Evolutionary conservation across 352 stramenopile genomes (phyloP).

Genomic region (Pythium apleroticum): DNA sequence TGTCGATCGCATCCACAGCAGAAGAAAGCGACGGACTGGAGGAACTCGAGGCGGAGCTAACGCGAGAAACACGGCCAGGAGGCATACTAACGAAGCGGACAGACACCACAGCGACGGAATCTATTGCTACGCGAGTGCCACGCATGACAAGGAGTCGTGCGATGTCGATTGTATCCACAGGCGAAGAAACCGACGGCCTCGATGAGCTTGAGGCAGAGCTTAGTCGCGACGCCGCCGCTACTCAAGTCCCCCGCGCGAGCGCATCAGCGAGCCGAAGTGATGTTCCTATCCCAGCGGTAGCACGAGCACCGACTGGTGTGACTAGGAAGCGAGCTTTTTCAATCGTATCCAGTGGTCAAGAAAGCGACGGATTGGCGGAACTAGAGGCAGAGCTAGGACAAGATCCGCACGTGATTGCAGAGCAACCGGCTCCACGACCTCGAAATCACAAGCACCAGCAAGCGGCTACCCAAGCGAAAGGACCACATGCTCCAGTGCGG

Average conservation of each 20-base stretch:
- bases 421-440: background rate
- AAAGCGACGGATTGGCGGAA: slow-evolving; percentile 3
- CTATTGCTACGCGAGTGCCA: background rate
- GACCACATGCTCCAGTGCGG: background rate
- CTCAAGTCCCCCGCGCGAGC: background rate
- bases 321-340: slow-evolving; percentile 1
- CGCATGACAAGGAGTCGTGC: background rate
- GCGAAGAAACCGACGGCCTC: background rate
- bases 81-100: background rate
- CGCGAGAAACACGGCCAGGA: background rate
- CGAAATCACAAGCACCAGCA: background rate
- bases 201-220: background rate
- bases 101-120: background rate
- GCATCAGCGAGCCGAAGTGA: background rate
- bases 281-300: background rate
- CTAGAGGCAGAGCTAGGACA: background rate
- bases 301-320: background rate
- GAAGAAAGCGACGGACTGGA: slow-evolving; percentile 7
- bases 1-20: background rate
- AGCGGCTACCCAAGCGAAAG: background rate
- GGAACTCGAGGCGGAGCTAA: slow-evolving; percentile 17
- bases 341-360: background rate
- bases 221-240: background rate
- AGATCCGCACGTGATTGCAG: background rate
- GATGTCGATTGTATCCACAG: background rate